Evolutionary conservation across 495 filamentous ascomycete species (phyloP), one percentile per base, ranked within the genome.

Genomic region (Halenospora varia): DNA sequence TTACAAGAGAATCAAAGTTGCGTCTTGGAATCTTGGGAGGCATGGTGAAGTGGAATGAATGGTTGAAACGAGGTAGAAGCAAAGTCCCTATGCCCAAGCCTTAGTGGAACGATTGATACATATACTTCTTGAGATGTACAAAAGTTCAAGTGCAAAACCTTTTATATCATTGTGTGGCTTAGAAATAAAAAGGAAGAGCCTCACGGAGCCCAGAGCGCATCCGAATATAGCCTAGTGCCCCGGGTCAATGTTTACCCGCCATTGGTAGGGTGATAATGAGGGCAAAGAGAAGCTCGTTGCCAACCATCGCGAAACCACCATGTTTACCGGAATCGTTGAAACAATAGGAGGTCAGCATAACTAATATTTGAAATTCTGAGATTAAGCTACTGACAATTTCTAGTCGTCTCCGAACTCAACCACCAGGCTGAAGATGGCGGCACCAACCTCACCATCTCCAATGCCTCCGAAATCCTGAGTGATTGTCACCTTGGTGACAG

Each of bases 271-370:
- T 35, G 29, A 35, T 35, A 35, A 35, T 35, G 4, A 6, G 29
- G 6, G 29, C 29, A 35, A 35, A 35, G 6, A 35, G 29, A 35
- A 35, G 6, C 13, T 35, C 29, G 13, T 35, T 13, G 13, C 13
- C 29, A 35, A 42, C 41, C 55, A 51, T 53, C 17, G 18, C 18
- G 9, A 23, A 19, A 24, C n/a, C 42, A 67, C 45, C 48, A 98
- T 98, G 94, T 98, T 98, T 70, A 98, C 94, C 50, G 94, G 94
- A 59, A 88, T 99, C 58, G 90, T 99, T 41, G 95, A 99, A 76
- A 88, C 84, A 48, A 88, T 97, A 46, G 95, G 95, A 71, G 90
- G 95, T 95, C 74, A 73, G 82, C 22, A 25, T 73, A 18, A 13
- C 53, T 42, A 45, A 15, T 10, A 17, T 17, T 25, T 8, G n/a